These are phyloP conservation scores for Lasiodiplodia theobromae DNA, from an alignment of 2,329 filamentous ascomycete species.

Conservation along the genomic window DNA sequence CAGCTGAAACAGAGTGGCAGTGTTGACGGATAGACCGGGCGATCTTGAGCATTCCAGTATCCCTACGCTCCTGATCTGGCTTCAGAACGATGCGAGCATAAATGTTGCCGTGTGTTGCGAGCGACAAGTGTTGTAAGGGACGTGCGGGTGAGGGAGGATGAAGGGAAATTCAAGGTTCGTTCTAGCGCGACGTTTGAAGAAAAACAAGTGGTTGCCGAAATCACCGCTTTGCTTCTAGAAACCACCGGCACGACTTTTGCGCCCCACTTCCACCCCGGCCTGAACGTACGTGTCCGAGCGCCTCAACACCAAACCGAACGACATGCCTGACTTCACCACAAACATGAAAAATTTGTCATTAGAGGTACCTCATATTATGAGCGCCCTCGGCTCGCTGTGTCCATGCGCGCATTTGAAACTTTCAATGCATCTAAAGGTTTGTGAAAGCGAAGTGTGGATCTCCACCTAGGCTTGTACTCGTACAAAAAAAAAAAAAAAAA, in stretches of 20 bases:
- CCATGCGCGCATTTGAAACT: no score
- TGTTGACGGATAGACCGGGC: background rate
- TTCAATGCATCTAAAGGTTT: no score
- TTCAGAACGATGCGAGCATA: no score
- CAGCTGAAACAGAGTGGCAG: background rate
- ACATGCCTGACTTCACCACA: background rate
- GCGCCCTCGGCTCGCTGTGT: no score
- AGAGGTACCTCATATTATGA: no score
- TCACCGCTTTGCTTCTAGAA: background rate
- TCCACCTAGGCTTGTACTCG: no score
- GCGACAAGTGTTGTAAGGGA: no score
- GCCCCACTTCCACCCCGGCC: background rate
- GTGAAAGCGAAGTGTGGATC: no score
- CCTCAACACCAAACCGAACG: constrained; percentile 13
- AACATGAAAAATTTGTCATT: no score
- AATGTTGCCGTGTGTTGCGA: no score
- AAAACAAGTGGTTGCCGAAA: background rate
- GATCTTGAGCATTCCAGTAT: background rate
- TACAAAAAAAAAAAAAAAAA: no score
- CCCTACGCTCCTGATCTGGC: background rate
- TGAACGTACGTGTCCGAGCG: background rate
- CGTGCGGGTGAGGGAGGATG: background rate
- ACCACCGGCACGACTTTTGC: background rate
- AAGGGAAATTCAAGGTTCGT: no score
- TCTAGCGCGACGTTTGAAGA: background rate